phyloP scores from a whole-genome alignment of 345 rosid species.

The Euphorbia tirucalli region DNA sequence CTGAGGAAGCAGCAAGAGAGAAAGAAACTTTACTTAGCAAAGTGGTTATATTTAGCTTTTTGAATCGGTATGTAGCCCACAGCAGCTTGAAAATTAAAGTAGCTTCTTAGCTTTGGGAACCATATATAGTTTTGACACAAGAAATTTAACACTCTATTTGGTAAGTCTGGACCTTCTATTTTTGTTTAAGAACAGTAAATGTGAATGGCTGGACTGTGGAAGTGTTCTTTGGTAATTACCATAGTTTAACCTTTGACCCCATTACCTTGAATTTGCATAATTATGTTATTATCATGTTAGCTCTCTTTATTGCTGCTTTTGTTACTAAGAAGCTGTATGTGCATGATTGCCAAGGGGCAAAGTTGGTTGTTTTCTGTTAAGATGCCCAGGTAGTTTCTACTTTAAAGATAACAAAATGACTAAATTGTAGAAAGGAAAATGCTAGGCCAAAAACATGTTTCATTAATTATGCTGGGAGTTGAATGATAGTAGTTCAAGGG shows the following conservation, averaged over 20 bases:
- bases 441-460: background rate
- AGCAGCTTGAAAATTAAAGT: slow-evolving; percentile 11
- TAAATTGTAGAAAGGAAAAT: background rate
- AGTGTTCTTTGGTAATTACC: background rate
- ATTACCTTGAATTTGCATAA: background rate
- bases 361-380: background rate
- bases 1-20: slow-evolving; percentile 87
- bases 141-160: slow-evolving; percentile 1
- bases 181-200: background rate
- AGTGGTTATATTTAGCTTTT: slow-evolving; percentile 60
- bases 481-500: background rate
- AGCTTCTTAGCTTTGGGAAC: background rate
- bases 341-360: background rate
- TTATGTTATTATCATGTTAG: background rate
- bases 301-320: background rate
- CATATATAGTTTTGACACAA: background rate
- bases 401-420: background rate
- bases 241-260: background rate
- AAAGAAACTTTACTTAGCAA: slow-evolving; percentile 80
- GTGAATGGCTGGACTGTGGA: background rate
- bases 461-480: background rate
- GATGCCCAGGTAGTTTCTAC: background rate
- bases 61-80: slow-evolving; percentile 62
- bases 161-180: background rate
- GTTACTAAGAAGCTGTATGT: background rate